Evolutionary conservation across 768 basidiomycete species (phyloP).

Genomic region (Pisolithus orientalis): DNA sequence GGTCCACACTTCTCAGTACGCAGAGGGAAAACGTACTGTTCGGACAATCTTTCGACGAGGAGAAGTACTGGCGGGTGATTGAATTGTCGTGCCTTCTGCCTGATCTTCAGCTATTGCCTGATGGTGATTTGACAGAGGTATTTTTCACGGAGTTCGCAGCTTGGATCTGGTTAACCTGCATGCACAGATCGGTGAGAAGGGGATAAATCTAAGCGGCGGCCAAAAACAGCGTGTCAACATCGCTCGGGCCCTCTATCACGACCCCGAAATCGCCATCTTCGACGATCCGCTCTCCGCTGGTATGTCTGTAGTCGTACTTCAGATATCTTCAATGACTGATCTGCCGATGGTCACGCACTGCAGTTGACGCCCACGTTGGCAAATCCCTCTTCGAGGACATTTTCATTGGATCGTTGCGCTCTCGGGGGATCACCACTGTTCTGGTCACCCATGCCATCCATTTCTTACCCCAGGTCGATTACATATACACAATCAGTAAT

Average conservation of each 20-base stretch:
- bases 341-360: background rate
- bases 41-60: constrained; percentile 57
- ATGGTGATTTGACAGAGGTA: constrained; percentile 71
- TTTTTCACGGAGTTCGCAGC: constrained; percentile 1
- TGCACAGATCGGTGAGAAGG: constrained; percentile 62
- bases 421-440: constrained; percentile 43
- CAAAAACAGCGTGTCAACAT: constrained; percentile 67
- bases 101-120: constrained; percentile 59
- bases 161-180: background rate
- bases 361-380: constrained; percentile 73
- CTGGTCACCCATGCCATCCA: constrained; percentile 53
- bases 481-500: constrained; percentile 40
- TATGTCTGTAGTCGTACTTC: constrained; percentile 15
- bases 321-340: background rate
- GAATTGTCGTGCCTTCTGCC: constrained; percentile 52
- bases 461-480: constrained; percentile 46
- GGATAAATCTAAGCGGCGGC: constrained; percentile 61
- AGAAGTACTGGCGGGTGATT: constrained; percentile 59
- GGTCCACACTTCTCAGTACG: background rate
- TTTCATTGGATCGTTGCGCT: constrained; percentile 43
- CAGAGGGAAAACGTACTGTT: constrained; percentile 66
- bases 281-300: constrained; percentile 65
- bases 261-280: constrained; percentile 55
- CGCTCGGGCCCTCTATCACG: constrained; percentile 60
- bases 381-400: constrained; percentile 61